Evolutionary conservation across 176 grass and related monocot species (phyloP).

Genomic region (Phoenix roebelenii): DNA sequence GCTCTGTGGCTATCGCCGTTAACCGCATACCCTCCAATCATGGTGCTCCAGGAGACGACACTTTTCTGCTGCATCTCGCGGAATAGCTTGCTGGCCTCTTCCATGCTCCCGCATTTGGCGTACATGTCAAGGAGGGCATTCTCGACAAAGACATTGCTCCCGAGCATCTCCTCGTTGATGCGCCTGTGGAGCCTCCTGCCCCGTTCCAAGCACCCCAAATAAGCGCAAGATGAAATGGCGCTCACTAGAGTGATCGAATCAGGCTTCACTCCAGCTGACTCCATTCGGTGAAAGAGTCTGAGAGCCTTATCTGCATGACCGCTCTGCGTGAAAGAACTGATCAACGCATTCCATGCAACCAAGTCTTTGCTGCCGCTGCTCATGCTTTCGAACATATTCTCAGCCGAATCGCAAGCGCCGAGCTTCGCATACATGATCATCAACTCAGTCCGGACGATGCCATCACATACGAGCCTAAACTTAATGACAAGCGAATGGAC

Average conservation of each 20-base stretch:
- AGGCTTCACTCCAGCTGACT: not conserved
- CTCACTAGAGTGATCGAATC: slow-evolving; percentile 9
- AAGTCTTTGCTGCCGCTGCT: not conserved
- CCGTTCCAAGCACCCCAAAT: slow-evolving; percentile 8
- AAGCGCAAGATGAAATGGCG: slow-evolving; percentile 10
- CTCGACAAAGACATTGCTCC: slow-evolving; percentile 2
- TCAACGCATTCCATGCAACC: slow-evolving; percentile 13
- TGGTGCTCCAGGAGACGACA: slow-evolving; percentile 10
- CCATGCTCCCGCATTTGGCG: slow-evolving; percentile 13
- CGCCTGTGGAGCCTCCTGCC: slow-evolving; percentile 7
- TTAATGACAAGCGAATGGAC: slow-evolving; percentile 3
- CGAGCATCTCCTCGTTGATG: not conserved
- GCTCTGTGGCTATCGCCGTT: slow-evolving; percentile 11
- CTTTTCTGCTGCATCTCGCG: not conserved
- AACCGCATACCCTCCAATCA: slow-evolving; percentile 9
- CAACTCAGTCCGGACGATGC: not conserved
- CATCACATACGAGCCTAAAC: not conserved
- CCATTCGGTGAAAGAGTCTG: slow-evolving; percentile 5
- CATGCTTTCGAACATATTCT: not conserved
- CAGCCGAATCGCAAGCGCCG: not conserved
- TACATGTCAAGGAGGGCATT: slow-evolving; percentile 20
- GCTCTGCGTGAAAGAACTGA: slow-evolving; percentile 8
- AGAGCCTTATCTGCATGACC: slow-evolving; percentile 10
- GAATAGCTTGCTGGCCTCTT: slow-evolving; percentile 9
- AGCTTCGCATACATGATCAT: slow-evolving; percentile 16